Evolutionary conservation across 176 grass and related monocot species (phyloP).

Genomic region (Raddia distichophylla): DNA sequence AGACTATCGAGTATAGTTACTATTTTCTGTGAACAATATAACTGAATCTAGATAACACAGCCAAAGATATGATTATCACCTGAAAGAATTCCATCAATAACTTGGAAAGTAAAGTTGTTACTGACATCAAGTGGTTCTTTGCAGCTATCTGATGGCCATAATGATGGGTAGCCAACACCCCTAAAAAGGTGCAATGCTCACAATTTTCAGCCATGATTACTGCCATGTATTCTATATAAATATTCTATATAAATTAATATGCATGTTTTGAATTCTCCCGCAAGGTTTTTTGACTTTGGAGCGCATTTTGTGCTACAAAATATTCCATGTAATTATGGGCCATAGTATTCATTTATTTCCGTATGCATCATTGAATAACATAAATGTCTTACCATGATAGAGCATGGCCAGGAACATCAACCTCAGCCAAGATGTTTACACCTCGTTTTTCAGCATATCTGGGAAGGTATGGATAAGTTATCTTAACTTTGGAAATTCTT

Average conservation of each 20-base stretch:
- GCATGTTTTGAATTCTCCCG: not conserved
- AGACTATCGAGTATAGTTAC: too few relatives aligned
- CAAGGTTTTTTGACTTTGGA: constrained; percentile 21
- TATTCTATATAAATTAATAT: constrained; percentile 17
- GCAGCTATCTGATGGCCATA: too few relatives aligned
- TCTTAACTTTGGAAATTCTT: constrained; percentile 18
- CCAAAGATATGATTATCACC: too few relatives aligned
- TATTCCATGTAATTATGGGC: not conserved
- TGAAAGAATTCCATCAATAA: too few relatives aligned
- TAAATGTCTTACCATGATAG: constrained; percentile 69
- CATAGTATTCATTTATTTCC: not conserved
- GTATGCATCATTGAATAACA: constrained; percentile 17
- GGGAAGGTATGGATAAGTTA: constrained; percentile 34
- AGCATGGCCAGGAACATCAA: constrained; percentile 96
- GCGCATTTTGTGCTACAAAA: constrained; percentile 1
- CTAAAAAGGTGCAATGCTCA: too few relatives aligned
- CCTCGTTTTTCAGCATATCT: constrained; percentile 89
- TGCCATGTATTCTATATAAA: constrained; percentile 18
- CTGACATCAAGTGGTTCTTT: too few relatives aligned
- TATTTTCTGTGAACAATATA: too few relatives aligned
- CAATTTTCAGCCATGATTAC: constrained; percentile 37
- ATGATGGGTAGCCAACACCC: too few relatives aligned
- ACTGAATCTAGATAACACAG: too few relatives aligned
- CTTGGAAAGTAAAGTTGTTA: too few relatives aligned
- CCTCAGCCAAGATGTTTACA: constrained; percentile 94